phyloP scores from a whole-genome alignment of 257 asterid species.

The Nicotiana attenuata region DNA sequence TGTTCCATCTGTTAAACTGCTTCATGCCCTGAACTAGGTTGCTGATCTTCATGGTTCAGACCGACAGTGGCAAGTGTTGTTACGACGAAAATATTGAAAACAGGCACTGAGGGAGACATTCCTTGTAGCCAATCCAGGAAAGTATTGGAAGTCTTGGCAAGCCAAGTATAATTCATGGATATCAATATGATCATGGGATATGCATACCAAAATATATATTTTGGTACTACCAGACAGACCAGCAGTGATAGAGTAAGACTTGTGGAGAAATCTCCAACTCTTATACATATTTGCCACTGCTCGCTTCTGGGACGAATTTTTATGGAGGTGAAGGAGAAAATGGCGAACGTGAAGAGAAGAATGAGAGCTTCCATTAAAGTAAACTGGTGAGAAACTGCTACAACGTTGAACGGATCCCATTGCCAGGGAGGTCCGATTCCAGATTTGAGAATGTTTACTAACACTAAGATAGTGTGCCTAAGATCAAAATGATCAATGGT shows the following conservation, averaged over 20 bases:
- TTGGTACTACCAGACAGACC: neutral
- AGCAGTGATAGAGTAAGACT: neutral
- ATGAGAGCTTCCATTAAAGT: neutral
- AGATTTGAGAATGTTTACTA: neutral
- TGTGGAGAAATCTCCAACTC: neutral
- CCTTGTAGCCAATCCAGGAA: neutral
- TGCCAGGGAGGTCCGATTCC: neutral
- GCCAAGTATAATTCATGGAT: neutral
- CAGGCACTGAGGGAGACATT: neutral
- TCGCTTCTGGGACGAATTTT: neutral
- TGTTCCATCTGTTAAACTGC: constrained; percentile 2
- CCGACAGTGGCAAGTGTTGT: neutral
- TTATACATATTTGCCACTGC: neutral
- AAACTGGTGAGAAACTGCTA: neutral
- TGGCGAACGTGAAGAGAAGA: neutral
- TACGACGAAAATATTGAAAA: neutral
- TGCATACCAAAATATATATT: neutral
- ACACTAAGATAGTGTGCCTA: neutral
- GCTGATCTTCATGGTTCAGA: neutral
- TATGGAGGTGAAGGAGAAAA: neutral
- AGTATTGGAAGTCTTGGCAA: neutral
- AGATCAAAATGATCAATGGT: neutral
- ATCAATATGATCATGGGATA: constrained; percentile 1
- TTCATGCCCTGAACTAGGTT: neutral
- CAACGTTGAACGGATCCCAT: neutral